Percentiles rank a stretch among this genome's conserved stretches.
These are phyloP conservation scores for Lactarius sanguifluus DNA, from an alignment of 768 basidiomycete genomes.

Conservation along the genomic window DNA sequence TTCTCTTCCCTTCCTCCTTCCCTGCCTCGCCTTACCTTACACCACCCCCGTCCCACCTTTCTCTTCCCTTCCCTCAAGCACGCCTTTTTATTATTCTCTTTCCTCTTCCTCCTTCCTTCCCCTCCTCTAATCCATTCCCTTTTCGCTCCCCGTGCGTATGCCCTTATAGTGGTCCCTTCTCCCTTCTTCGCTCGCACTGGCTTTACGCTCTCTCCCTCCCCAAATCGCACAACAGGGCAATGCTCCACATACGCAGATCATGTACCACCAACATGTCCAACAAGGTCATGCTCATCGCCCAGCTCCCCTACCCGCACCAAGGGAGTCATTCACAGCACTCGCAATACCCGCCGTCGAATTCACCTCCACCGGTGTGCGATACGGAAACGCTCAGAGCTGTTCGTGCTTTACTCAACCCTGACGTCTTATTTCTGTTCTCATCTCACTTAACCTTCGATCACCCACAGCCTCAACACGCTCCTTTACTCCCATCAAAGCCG, in stretches of 20 bases:
- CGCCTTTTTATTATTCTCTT: neutral
- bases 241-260: conserved; percentile 53
- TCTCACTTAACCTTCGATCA: neutral
- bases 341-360: conserved; percentile 79
- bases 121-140: conserved; percentile 42
- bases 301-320: conserved; percentile 34
- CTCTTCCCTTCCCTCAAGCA: neutral
- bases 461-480: conserved; percentile 74
- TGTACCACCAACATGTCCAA: conserved; percentile 40
- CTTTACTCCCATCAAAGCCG: conserved; percentile 92
- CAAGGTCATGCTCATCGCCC: conserved; percentile 30
- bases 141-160: conserved; percentile 30
- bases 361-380: conserved; percentile 63
- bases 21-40: conserved; percentile 31
- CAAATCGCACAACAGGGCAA: conserved; percentile 37
- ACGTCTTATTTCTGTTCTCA: neutral
- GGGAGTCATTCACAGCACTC: conserved; percentile 64
- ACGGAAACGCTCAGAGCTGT: conserved; percentile 50
- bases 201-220: conserved; percentile 44
- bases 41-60: conserved; percentile 30
- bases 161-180: conserved; percentile 38
- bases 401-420: conserved; percentile 12
- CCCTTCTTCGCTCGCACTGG: conserved; percentile 37
- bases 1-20: conserved; percentile 21
- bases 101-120: conserved; percentile 9